Percentiles rank a stretch among this genome's conserved stretches.
phyloP scores from a whole-genome alignment of 371 early-diverging fungal genomes.

The Mucor plumbeus region DNA sequence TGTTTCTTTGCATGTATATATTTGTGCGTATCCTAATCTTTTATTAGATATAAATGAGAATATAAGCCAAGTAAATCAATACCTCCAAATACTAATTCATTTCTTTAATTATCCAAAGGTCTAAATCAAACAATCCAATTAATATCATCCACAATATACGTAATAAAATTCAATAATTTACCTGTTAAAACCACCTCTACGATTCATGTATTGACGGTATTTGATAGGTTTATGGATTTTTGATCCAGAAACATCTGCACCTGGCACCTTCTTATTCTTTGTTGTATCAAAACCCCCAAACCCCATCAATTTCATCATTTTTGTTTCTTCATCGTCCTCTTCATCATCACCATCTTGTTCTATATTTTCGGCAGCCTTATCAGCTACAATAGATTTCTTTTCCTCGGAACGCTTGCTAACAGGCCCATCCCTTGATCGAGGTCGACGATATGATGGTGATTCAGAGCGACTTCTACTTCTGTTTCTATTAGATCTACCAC shows the following conservation, averaged over 20 bases:
- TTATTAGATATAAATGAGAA: conserved; percentile 4
- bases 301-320: conserved; percentile 77
- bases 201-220: conserved; percentile 96
- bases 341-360: conserved; percentile 30
- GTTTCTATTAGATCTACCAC: conserved; percentile 7
- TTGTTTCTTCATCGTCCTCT: conserved; percentile 52
- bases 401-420: background rate
- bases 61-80: background rate
- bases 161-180: conserved; percentile 3
- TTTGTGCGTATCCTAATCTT: background rate
- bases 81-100: background rate
- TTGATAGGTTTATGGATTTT: conserved; percentile 78
- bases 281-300: conserved; percentile 91
- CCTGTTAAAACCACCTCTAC: conserved; percentile 91
- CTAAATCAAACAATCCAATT: conserved; percentile 16
- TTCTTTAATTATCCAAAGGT: conserved; percentile 42
- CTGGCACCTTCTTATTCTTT: conserved; percentile 77
- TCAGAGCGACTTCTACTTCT: conserved; percentile 18
- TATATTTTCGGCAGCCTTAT: background rate
- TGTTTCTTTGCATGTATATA: background rate
- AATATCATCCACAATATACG: too few relatives aligned
- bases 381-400: conserved; percentile 1
- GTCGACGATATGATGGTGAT: conserved; percentile 15
- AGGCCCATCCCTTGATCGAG: conserved; percentile 4
- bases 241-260: conserved; percentile 69